Conservation (phyloP, 2,329 filamentous ascomycete species). For the Aspergillus persii region DNA sequence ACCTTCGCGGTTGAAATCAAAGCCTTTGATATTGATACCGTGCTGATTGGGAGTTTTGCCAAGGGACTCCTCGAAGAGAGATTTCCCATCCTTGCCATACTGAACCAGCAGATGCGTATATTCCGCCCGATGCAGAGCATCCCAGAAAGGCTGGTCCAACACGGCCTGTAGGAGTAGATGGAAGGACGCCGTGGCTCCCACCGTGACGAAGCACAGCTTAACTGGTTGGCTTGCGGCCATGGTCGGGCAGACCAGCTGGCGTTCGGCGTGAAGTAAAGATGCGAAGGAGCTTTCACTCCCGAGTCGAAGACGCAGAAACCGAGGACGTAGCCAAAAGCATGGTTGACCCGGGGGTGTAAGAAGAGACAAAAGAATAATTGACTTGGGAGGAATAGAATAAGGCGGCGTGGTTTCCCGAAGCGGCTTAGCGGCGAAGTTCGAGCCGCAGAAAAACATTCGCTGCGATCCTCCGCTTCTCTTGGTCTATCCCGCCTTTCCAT, state of each 20-base stretch:
- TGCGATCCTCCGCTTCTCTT: slow-evolving; percentile 20
- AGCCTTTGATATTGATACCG: slow-evolving; percentile 57
- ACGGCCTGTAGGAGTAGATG: slow-evolving; percentile 65
- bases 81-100: slow-evolving; percentile 67
- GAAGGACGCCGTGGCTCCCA: slow-evolving; percentile 89
- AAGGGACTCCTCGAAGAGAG: slow-evolving; percentile 49
- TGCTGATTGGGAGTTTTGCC: slow-evolving; percentile 25
- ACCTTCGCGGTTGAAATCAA: slow-evolving; percentile 64
- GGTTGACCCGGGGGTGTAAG: not conserved
- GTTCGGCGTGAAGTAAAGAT: not conserved
- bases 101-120: slow-evolving; percentile 77
- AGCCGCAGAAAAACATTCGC: slow-evolving; percentile 22
- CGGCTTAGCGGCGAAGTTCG: slow-evolving; percentile 24
- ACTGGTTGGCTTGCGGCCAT: slow-evolving; percentile 8
- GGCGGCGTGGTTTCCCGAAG: slow-evolving; percentile 5
- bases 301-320: not conserved
- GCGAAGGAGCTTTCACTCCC: not conserved
- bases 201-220: slow-evolving; percentile 74
- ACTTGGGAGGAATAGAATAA: too few species aligned
- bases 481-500: not conserved
- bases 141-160: slow-evolving; percentile 62
- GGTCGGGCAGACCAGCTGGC: not conserved
- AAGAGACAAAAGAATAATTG: not conserved
- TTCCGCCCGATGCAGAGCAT: slow-evolving; percentile 54
- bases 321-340: not conserved